Evolutionary conservation across 2,329 filamentous ascomycete species (phyloP).

Genomic region (Cephalotrichum gorgonifer): DNA sequence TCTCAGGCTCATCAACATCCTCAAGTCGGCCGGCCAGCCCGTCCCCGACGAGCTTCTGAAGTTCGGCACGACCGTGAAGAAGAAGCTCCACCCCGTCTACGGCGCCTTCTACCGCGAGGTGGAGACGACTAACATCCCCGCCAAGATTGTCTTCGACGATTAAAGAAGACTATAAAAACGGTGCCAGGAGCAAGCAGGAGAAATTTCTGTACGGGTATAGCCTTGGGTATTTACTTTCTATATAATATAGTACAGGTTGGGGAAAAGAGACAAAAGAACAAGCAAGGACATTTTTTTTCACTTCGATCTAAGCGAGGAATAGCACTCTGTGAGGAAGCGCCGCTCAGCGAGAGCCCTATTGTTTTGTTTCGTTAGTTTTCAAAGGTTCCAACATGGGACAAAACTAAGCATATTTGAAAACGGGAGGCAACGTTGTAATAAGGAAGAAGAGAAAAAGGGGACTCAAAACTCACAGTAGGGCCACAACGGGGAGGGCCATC

Average conservation of each 20-base stretch:
- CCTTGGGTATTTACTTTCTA: background rate
- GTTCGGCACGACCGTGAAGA: conserved; percentile 97
- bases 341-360: conserved; percentile 46
- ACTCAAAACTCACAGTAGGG: conserved; percentile 46
- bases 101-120: conserved; percentile 93
- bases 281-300: background rate
- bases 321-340: conserved; percentile 39
- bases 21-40: conserved; percentile 83
- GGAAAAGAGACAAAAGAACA: background rate
- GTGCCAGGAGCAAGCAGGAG: background rate
- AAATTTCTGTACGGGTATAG: background rate
- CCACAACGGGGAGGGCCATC: conserved; percentile 39
- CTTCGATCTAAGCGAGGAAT: conserved; percentile 23
- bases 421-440: background rate
- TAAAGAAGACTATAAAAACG: background rate
- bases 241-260: conserved; percentile 2
- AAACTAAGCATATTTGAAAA: no score
- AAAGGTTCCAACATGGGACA: no score
- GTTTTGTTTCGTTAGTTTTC: background rate
- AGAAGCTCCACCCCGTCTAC: conserved; percentile 93
- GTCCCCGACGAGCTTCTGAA: conserved; percentile 87
- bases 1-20: conserved; percentile 75
- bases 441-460: background rate
- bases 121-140: conserved; percentile 71
- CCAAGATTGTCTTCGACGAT: conserved; percentile 75